Percentiles rank a stretch among this genome's conserved stretches.
phyloP scores from a whole-genome alignment of 345 rosid genomes.

The Raphanus raphanistrum region DNA sequence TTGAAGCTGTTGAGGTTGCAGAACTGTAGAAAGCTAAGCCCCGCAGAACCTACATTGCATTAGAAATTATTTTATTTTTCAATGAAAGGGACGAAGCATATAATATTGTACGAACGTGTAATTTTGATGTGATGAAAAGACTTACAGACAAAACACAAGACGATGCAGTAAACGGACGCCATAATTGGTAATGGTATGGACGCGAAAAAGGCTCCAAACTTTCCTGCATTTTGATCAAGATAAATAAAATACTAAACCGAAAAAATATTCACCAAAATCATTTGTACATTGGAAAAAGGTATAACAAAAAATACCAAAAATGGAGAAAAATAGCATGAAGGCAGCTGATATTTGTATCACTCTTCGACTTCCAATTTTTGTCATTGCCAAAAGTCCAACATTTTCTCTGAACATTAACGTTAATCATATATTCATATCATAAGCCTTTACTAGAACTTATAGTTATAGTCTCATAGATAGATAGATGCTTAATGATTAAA shows the following conservation, averaged over 20 bases:
- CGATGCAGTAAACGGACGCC: constrained; percentile 55
- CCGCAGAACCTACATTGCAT: constrained; percentile 48
- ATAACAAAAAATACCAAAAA: constrained; percentile 48
- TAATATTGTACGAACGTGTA: not conserved
- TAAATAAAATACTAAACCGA: not conserved
- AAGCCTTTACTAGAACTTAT: not conserved
- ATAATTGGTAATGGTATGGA: constrained; percentile 66
- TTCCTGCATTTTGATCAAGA: constrained; percentile 44
- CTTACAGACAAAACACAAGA: constrained; percentile 63
- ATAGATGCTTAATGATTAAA: not conserved
- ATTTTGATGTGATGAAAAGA: constrained; percentile 9
- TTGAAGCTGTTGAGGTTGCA: constrained; percentile 63
- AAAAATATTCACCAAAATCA: not conserved
- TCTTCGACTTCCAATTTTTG: constrained; percentile 75
- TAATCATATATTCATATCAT: not conserved
- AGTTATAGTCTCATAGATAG: not conserved
- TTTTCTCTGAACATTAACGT: constrained; percentile 51
- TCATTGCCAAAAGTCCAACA: constrained; percentile 71
- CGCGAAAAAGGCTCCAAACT: constrained; percentile 67
- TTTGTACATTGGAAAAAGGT: not conserved
- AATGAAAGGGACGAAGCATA: not conserved
- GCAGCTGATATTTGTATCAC: constrained; percentile 75
- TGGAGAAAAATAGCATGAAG: constrained; percentile 71
- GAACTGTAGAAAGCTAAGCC: constrained; percentile 58
- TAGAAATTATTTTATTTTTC: not conserved